Evolutionary conservation across 768 basidiomycete species (phyloP), one percentile per base, ranked within the genome.

Genomic region (Cystofilobasidium macerans): DNA sequence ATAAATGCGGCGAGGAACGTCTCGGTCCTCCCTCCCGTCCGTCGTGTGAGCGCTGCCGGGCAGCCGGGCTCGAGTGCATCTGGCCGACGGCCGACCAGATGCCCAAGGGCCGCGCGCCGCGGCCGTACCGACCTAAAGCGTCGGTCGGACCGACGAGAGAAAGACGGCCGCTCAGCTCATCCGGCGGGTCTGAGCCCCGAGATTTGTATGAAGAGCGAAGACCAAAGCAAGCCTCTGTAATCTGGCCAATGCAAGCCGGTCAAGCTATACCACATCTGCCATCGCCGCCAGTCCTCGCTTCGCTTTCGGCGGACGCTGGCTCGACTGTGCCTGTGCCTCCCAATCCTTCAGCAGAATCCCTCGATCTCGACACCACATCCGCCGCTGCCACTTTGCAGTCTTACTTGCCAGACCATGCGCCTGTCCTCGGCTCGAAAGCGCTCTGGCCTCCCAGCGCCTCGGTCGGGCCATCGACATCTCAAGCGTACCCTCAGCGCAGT

Each of bases 1-100:
- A 51, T 28, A 59, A 59, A 28, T 60, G 58, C 36, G 58, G 58
- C 12, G 58, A 60, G 30, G 58, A 60, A 18, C 51, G 51, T 16
- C 3, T 51, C 48, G 48, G 48, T 3, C 48, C 48, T 3, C 48
- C 48, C 22, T 22, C 9, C 48, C 16, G 40, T 5, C 58, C 58
- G 8, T n/a, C 24, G 14, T 60, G 58, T 14, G 22, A n/a, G 16
- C 58, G 58, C 24, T 60, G 58, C 38, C 13, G 9, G 5, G 13
- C 6, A 14, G 40, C 33, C 58, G 58, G 38, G 38, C 24, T 26
- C 16, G 58, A 60, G 3, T 60, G 58, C 43, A 40, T 60, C 14
- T 60, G 58, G 58, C 58, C 58, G n/a, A 40, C 36, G 7, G 32
- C 20, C 3, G 35, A 40, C 3, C 26, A 60, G 16, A 14, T 28